Base-by-base conservation (phyloP, 768 basidiomycete species). In the Auricularia heimuer region DNA sequence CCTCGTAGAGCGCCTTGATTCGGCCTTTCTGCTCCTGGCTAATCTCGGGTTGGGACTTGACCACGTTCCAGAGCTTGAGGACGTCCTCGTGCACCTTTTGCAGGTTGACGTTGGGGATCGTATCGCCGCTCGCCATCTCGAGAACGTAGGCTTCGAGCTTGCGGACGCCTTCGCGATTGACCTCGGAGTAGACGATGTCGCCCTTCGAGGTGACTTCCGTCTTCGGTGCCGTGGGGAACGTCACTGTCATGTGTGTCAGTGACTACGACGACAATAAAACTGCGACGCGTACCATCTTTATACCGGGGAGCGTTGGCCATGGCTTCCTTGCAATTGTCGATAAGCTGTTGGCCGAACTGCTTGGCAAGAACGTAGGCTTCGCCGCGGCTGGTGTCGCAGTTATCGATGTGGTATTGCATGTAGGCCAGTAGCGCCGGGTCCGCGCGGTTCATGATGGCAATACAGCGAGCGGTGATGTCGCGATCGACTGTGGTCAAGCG, bases 61-160 rank as follows among this genome's bases (percentile, higher is more conserved):
- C 94, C 65, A 98, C 88, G 63, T 89, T 94, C 94, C 96, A 99
- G 3, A 99, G 84, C 73, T 95, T 98, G 64, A 94, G 81, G 61
- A 99, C 93, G 69, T 98, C 94, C 47, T 95, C 92, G 72, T 98
- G 95, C 56, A 98, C 94, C 77, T 98, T 98, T 79, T 97, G 91
- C 66, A 97, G 90, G 77, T 98, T 98, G 73, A 95, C 85, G 21
- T 83, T 83, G 2, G 90, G 84, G 62, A 92, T 89, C 4, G 90
- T 86, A 72, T 95, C 93, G 2, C 94, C 92, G 66, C 90, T 92
- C 1, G 97, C 94, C 97, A 99, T 99, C 77, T 99, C 94, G 71
- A 94, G 87, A 63, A 93, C 97, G 71, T 99, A 99, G 1, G 94
- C 92, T 76, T 99, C 97, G 54, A 99, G 82, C 78, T 98, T 98